Evolutionary conservation across 179 eudicot species (phyloP).

Genomic region (Heliamphora pulchella): DNA sequence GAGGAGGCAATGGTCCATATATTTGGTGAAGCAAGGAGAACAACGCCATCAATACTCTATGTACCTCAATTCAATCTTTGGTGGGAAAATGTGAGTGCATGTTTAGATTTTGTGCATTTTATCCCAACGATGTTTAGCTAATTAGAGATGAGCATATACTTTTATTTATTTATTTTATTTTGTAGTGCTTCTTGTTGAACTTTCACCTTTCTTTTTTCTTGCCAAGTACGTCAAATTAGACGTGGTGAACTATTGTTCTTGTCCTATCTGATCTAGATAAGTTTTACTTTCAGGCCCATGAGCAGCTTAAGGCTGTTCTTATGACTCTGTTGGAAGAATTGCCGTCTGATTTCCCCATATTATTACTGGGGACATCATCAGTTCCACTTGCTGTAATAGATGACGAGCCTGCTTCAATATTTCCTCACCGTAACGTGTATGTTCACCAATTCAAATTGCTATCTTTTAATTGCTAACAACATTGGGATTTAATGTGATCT

Average conservation of each 20-base stretch:
- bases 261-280: conserved; percentile 11
- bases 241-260: background rate
- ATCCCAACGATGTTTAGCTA: background rate
- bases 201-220: background rate
- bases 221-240: background rate
- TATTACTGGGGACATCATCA: conserved; percentile 74
- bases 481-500: background rate
- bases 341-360: conserved; percentile 85
- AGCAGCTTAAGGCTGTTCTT: conserved; percentile 88
- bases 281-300: conserved; percentile 66
- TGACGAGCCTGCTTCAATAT: conserved; percentile 41
- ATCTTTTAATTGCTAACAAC: background rate
- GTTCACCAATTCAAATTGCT: conserved; percentile 19
- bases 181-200: background rate
- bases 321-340: conserved; percentile 76
- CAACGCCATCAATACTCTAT: conserved; percentile 87
- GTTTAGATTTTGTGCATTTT: background rate
- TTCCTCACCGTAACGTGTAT: conserved; percentile 63
- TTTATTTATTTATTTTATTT: background rate
- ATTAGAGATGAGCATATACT: background rate
- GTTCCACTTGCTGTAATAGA: conserved; percentile 43
- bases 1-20: conserved; percentile 98
- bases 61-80: conserved; percentile 81
- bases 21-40: conserved; percentile 97
- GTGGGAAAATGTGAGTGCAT: conserved; percentile 90